phyloP scores from a whole-genome alignment of 148 eudicot species.

The Arctostaphylos glauca region DNA sequence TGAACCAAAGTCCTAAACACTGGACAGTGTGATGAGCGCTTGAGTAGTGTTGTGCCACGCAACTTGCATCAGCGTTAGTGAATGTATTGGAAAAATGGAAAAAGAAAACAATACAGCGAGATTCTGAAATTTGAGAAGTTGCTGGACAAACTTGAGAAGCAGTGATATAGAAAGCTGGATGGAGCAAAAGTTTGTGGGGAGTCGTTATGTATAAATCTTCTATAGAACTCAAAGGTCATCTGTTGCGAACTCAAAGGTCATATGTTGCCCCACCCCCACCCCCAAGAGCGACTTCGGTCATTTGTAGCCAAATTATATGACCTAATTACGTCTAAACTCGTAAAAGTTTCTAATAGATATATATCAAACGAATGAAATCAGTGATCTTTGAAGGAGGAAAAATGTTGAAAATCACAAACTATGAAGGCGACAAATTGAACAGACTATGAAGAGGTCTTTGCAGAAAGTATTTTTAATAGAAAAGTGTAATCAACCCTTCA shows the following conservation, averaged over 20 bases:
- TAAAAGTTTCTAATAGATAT: not conserved
- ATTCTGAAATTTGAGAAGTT: not conserved
- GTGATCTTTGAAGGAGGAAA: not conserved
- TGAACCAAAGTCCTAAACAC: not conserved
- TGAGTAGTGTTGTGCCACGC: not conserved
- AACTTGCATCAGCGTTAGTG: not conserved
- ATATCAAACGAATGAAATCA: not conserved
- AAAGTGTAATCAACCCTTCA: not conserved
- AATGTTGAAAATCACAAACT: not conserved
- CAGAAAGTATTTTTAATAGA: not conserved
- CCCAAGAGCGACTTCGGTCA: not conserved
- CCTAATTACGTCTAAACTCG: not conserved
- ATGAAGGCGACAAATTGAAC: not conserved
- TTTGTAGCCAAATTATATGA: not conserved
- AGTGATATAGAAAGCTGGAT: no score
- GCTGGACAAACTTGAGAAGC: no score
- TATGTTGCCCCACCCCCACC: no score
- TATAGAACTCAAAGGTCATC: not conserved
- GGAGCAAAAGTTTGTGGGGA: no score
- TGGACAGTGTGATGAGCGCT: not conserved
- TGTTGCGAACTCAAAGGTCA: not conserved
- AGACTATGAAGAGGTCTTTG: not conserved
- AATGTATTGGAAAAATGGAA: no score
- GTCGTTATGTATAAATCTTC: not conserved
- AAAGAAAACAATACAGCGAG: not conserved